Conservation (phyloP, 2,329 filamentous ascomycete genomes). For the Clarireedia monteithiana region DNA sequence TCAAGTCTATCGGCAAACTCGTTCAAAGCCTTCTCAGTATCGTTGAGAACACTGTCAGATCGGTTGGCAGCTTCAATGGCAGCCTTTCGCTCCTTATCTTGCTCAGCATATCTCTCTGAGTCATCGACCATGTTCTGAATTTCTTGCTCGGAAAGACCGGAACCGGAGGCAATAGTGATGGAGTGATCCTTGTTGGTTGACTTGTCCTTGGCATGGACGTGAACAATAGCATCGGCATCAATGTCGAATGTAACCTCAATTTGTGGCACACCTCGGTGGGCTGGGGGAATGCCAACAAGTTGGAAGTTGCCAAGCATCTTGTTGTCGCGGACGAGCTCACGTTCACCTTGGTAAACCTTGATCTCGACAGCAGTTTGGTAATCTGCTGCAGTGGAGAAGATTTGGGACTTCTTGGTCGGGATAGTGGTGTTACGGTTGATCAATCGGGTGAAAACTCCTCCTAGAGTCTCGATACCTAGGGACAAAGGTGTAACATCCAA, state of each 20-base stretch:
- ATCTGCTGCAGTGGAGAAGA: conserved; percentile 95
- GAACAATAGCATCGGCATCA: conserved; percentile 94
- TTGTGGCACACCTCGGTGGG: conserved; percentile 92
- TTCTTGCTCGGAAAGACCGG: conserved; percentile 88
- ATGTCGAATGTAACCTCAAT: conserved; percentile 99
- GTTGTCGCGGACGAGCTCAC: conserved; percentile 98
- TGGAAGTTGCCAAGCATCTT: conserved; percentile 99
- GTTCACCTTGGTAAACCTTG: conserved; percentile 99
- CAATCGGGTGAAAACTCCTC: conserved; percentile 93
- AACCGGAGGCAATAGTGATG: conserved; percentile 96
- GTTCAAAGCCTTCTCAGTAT: conserved; percentile 96
- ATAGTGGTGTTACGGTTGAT: conserved; percentile 99
- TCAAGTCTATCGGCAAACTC: conserved; percentile 94
- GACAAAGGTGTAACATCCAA: conserved; percentile 94
- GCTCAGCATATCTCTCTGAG: conserved; percentile 91
- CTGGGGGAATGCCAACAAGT: conserved; percentile 92
- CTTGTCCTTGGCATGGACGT: conserved; percentile 98
- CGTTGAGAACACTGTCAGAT: conserved; percentile 90
- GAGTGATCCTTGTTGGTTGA: conserved; percentile 99
- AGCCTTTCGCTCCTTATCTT: conserved; percentile 93
- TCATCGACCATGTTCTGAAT: conserved; percentile 98
- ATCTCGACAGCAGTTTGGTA: conserved; percentile 99
- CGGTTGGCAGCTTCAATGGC: conserved; percentile 96
- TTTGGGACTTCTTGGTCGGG: conserved; percentile 97
- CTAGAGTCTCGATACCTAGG: conserved; percentile 96